Base-by-base conservation (phyloP, 305 asterid genomes). In the Andrographis paniculata region DNA sequence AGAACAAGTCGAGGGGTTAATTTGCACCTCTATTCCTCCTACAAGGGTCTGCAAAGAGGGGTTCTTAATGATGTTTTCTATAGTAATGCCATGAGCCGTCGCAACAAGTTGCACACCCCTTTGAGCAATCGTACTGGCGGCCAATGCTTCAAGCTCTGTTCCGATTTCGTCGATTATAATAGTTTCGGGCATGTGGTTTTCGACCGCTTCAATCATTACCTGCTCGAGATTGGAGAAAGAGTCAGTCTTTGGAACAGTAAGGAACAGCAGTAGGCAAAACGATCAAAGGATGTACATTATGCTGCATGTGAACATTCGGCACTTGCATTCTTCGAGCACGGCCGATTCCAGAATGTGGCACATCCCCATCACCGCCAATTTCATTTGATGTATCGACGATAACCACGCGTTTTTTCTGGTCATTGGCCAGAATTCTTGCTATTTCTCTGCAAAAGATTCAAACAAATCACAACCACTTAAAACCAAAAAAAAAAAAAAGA, bases 161-260 rank as follows among this genome's bases (percentile, higher is more conserved):
- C 99, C 99, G 35, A 91, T 91, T 72, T 87, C 99, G 66, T 91
- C 96, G 19, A 91, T 87, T 70, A 91, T 83, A 49, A 91, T 91
- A 59, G 89, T 73, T 60, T 91, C 72, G 0, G 99, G 99, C 99
- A 87, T 86, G 82, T 91, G 99, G 45, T 91, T 91, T 68, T 91
- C 99, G 43, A 91, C 99, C 53, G 96, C 99, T 71, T 91, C 99
- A 18, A 91, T 91, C 99, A 91, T 91, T 44, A 91, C 96, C 99
- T 91, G 67, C 59, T 58, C 59, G 11, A 20, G 21, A 48, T 42
- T 12, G 41, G 39, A 33, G 54, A 38, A 35, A 60, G 3, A 52
- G 38, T 46, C 50, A 52, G 50, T 31, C 46, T 15, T 50, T n/a
- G 42, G 39, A 5, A 20, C 9, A 61, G 60, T 9, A 6, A 15